Evolutionary conservation across 805 yeast species (phyloP), one percentile per base, ranked within the genome.

Genomic region (Yarrowia sp.): DNA sequence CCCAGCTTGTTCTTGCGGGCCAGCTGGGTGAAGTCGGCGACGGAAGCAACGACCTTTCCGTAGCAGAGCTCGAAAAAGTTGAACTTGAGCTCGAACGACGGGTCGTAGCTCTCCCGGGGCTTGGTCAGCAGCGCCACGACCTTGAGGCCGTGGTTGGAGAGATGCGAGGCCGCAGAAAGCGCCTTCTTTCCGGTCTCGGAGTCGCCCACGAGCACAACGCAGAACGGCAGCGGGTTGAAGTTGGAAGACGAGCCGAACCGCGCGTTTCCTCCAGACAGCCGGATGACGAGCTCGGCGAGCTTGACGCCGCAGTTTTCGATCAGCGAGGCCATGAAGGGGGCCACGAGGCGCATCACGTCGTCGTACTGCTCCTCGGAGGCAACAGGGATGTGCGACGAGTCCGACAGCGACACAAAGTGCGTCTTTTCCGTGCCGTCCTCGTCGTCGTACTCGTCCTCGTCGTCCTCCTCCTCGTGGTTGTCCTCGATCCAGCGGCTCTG

Each of bases 161-260:
- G 78, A 67, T 87, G 91, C 65, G 96, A 82, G 0, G 91, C 96
- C 0, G 92, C 79, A 0, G 91, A 89, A 61, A 90, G 74, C 0
- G 92, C 91, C 62, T 90, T 77, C 6, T 85, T 80, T 21, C 96
- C 96, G 21, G 93, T 80, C 62, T 85, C 84, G 44, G 64, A 63
- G 67, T 87, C 86, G n/a, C 96, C 94, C 3, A 83, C 83, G 25
- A 90, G 76, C 1, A 87, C 74, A 13, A 90, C 76, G 2, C 88
- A 86, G 61, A 90, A 74, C 1, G 97, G 97, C 8, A 91, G 88
- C 18, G 88, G 78, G 70, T 91, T 90, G 69, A 86, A 90, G 70
- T 88, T 88, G n/a, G 78, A 75, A 27, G 79, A 76, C 7, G 32
- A 22, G 36, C 84, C 79, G 62, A 90, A 77, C 66, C 97, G 78